These are phyloP conservation scores for Rachicladosporium sp. DNA, from an alignment of 2,329 filamentous ascomycete genomes.

Conservation along the genomic window DNA sequence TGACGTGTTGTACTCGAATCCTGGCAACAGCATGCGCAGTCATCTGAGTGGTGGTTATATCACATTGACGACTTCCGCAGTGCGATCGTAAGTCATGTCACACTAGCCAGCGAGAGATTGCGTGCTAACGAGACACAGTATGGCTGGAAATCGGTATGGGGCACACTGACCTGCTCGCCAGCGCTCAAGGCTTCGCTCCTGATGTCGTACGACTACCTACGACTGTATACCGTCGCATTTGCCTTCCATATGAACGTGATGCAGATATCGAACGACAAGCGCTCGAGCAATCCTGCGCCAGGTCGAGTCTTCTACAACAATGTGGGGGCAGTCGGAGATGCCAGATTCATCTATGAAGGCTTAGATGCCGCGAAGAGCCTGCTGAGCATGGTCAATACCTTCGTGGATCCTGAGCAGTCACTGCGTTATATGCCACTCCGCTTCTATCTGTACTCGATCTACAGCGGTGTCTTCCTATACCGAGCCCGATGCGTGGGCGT, in stretches of 20 bases:
- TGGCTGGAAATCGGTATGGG: constrained; percentile 60
- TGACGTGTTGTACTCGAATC: constrained; percentile 60
- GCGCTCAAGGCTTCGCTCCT: constrained; percentile 55
- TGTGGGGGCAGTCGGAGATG: constrained; percentile 36
- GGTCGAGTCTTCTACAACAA: constrained; percentile 35
- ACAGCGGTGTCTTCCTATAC: constrained; percentile 38
- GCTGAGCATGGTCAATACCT: constrained; percentile 37
- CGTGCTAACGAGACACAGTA: constrained; percentile 23
- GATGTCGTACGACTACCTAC: constrained; percentile 60
- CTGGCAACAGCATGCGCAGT: constrained; percentile 55
- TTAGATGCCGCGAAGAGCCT: constrained; percentile 38
- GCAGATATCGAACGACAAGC: constrained; percentile 15
- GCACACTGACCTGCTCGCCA: constrained; percentile 51
- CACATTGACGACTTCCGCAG: constrained; percentile 60
- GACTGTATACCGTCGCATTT: constrained; percentile 63
- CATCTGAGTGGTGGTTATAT: constrained; percentile 62
- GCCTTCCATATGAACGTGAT: constrained; percentile 58
- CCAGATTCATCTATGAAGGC: constrained; percentile 38
- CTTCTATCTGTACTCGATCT: constrained; percentile 38
- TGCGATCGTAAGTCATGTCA: constrained; percentile 33
- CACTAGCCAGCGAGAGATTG: no score
- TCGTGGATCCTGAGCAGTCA: constrained; percentile 35
- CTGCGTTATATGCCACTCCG: constrained; percentile 37
- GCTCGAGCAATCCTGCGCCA: constrained; percentile 7
- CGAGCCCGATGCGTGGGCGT: constrained; percentile 36